Evolutionary conservation across 225 moss, liverwort and hornwort genomes (phyloP).

Genomic region (Sphagnum contortum): DNA sequence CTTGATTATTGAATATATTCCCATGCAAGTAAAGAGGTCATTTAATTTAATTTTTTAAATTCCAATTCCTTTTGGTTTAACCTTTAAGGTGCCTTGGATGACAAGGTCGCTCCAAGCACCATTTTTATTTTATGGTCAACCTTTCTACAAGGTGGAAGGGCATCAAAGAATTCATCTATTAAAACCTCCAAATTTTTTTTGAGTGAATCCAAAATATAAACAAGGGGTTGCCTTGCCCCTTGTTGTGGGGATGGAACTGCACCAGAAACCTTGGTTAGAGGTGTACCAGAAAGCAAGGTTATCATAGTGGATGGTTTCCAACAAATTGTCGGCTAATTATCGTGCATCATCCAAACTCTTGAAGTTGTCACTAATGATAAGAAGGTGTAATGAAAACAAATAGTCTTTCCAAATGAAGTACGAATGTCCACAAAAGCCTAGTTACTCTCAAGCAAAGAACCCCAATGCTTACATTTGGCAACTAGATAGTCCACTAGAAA

Average conservation of each 20-base stretch:
- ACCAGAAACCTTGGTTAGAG: conserved; percentile 52
- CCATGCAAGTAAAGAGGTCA: too few relatives aligned
- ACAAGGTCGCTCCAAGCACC: too few relatives aligned
- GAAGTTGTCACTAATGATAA: conserved; percentile 59
- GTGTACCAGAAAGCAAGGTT: conserved; percentile 36
- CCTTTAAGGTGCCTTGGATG: too few relatives aligned
- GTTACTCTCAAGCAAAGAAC: conserved; percentile 62
- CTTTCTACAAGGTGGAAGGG: too few relatives aligned
- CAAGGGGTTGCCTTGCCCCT: conserved; percentile 10
- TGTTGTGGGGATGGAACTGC: conserved; percentile 82
- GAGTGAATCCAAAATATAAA: too few relatives aligned
- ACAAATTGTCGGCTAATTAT: conserved; percentile 58
- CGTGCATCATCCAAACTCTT: conserved; percentile 74
- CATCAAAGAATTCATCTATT: too few relatives aligned
- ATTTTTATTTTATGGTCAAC: too few relatives aligned
- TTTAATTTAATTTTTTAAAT: too few relatives aligned
- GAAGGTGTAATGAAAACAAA: conserved; percentile 56
- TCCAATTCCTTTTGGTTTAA: too few relatives aligned
- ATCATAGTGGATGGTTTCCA: conserved; percentile 63
- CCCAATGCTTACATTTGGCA: conserved; percentile 93
- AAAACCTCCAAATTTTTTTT: too few relatives aligned
- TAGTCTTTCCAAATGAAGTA: conserved; percentile 42
- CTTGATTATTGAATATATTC: too few relatives aligned
- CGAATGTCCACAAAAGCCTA: conserved; percentile 45
- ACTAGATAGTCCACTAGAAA: too few relatives aligned